phyloP scores from a whole-genome alignment of 345 rosid species.

The Salix purpurea region DNA sequence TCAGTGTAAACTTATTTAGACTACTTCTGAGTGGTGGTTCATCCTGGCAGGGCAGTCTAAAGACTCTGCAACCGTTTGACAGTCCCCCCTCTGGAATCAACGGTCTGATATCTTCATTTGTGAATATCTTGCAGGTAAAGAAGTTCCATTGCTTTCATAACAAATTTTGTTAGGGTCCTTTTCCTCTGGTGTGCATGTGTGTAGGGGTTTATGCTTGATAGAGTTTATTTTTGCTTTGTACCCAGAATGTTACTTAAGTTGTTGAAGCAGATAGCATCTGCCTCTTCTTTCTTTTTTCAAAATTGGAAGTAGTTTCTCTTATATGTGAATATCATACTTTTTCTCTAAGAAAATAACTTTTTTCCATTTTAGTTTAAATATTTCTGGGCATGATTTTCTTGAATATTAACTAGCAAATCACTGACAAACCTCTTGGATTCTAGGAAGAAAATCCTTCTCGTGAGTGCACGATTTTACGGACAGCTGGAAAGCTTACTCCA shows the following conservation, averaged over 20 bases:
- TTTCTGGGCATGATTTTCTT: neutral
- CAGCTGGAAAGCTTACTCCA: conserved; percentile 91
- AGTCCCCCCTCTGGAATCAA: conserved; percentile 57
- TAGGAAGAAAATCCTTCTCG: conserved; percentile 93
- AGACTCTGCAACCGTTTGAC: conserved; percentile 44
- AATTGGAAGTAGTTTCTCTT: neutral
- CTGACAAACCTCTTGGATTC: conserved; percentile 15
- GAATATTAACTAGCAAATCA: neutral
- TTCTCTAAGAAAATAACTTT: no score
- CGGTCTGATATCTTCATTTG: conserved; percentile 76
- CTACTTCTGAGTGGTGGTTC: conserved; percentile 28
- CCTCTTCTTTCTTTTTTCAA: neutral
- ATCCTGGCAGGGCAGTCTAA: conserved; percentile 82
- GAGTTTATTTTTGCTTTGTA: neutral
- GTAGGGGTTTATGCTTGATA: neutral
- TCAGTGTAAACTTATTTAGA: neutral
- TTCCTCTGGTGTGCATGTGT: no score
- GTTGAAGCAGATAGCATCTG: neutral
- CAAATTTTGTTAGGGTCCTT: no score
- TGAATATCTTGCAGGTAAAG: conserved; percentile 66
- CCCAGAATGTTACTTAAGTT: neutral
- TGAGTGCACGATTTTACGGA: conserved; percentile 76
- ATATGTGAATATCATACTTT: no score
- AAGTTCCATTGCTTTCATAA: neutral
- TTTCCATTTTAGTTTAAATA: neutral